A percentile compares a stretch with the other conserved stretches of the same genome.
Conservation (phyloP, 257 asterid genomes). For the Nicotiana tabacum region DNA sequence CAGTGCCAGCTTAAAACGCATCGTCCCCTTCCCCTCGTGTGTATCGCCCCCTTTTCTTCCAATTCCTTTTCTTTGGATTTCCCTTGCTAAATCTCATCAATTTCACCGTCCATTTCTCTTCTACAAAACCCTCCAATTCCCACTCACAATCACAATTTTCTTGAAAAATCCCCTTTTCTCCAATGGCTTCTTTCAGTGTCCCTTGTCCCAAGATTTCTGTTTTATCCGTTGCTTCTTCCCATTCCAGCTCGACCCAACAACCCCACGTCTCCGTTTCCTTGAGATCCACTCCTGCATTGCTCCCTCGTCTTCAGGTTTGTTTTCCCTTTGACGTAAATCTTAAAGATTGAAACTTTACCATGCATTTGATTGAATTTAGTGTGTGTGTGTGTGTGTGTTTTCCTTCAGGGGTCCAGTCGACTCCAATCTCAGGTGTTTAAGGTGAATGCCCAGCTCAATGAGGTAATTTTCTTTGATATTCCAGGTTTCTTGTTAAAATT, state of each 20-base stretch:
- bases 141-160: neutral
- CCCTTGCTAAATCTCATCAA: conserved; percentile 11
- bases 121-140: conserved; percentile 12
- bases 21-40: conserved; percentile 31
- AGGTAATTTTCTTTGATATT: conserved; percentile 24
- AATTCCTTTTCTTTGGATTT: neutral
- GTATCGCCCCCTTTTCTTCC: conserved; percentile 31
- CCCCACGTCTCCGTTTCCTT: conserved; percentile 29
- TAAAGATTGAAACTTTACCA: conserved; percentile 4
- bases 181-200: conserved; percentile 48
- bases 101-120: conserved; percentile 33
- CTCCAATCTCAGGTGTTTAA: conserved; percentile 33
- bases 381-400: neutral
- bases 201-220: conserved; percentile 43
- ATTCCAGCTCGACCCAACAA: conserved; percentile 10
- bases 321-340: neutral
- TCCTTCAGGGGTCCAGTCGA: conserved; percentile 25
- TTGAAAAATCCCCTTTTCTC: neutral
- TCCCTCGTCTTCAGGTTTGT: conserved; percentile 17
- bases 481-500: neutral
- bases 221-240: conserved; percentile 27
- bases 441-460: conserved; percentile 36
- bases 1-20: conserved; percentile 2
- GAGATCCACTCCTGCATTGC: conserved; percentile 27
- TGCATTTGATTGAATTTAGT: neutral